These are phyloP conservation scores for Posidonia oceanica DNA, from an alignment of 116 monocot species.

Conservation along the genomic window DNA sequence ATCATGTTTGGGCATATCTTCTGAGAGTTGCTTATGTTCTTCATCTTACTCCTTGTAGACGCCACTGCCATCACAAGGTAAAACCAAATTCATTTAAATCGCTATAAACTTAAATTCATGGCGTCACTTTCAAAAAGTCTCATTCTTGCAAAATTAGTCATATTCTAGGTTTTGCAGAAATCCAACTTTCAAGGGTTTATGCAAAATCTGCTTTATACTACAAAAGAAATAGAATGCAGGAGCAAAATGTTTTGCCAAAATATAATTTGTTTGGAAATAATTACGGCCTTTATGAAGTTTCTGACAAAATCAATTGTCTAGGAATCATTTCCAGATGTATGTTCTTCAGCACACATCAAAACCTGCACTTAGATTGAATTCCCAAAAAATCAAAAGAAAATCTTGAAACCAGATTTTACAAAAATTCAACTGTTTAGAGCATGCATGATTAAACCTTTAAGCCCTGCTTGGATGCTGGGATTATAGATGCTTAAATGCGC, in stretches of 20 bases:
- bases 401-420: too few species aligned
- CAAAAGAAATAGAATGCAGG: too few species aligned
- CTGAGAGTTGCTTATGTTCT: slow-evolving; percentile 5
- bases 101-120: not conserved
- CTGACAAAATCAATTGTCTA: too few species aligned
- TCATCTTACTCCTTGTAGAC: slow-evolving; percentile 1
- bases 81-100: not conserved
- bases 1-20: slow-evolving; percentile 11
- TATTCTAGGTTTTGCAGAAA: not conserved
- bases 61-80: slow-evolving; percentile 5
- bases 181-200: not conserved
- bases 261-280: too few species aligned
- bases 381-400: too few species aligned
- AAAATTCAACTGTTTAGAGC: too few species aligned
- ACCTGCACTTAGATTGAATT: too few species aligned
- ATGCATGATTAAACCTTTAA: not conserved
- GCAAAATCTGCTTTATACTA: not conserved
- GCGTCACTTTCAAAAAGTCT: not conserved
- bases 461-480: not conserved
- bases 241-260: too few species aligned
- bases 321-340: too few species aligned
- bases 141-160: not conserved
- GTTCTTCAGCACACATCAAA: too few species aligned
- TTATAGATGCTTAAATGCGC: too few species aligned
- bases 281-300: too few species aligned